Evolutionary conservation across 176 grass and related monocot species (phyloP).

Genomic region (Triticum dicoccoides): DNA sequence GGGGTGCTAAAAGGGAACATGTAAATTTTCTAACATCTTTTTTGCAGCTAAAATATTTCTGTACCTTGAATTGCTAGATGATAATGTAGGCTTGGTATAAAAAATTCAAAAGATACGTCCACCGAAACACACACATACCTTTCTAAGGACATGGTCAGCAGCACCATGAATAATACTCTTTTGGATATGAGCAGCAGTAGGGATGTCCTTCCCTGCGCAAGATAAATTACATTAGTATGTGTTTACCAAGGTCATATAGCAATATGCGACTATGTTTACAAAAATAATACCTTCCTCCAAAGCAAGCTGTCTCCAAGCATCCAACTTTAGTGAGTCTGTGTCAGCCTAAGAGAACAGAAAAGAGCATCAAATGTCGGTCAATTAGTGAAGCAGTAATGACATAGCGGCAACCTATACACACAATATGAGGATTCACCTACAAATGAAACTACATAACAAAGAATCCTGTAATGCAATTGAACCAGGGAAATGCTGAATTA

Average conservation of each 20-base stretch:
- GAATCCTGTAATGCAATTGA: not conserved
- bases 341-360: constrained; percentile 58
- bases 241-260: constrained; percentile 6
- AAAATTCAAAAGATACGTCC: not conserved
- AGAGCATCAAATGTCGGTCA: not conserved
- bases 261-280: constrained; percentile 4
- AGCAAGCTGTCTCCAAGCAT: constrained; percentile 97
- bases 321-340: constrained; percentile 67
- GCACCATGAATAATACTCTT: constrained; percentile 76
- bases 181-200: constrained; percentile 39
- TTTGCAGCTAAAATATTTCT: not conserved
- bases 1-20: not conserved
- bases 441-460: not conserved
- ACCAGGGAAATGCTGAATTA: not conserved
- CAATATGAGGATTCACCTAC: not conserved
- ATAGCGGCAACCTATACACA: not conserved
- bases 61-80: not conserved
- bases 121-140: constrained; percentile 39
- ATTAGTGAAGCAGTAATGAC: not conserved
- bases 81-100: not conserved
- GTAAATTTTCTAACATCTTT: not conserved
- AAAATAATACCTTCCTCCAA: constrained; percentile 70
- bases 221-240: constrained; percentile 11
- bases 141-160: constrained; percentile 85
- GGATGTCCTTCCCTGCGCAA: constrained; percentile 72